Evolutionary conservation across 108 stramenopile genomes (phyloP).

Genomic region (Skeletonema grethae): DNA sequence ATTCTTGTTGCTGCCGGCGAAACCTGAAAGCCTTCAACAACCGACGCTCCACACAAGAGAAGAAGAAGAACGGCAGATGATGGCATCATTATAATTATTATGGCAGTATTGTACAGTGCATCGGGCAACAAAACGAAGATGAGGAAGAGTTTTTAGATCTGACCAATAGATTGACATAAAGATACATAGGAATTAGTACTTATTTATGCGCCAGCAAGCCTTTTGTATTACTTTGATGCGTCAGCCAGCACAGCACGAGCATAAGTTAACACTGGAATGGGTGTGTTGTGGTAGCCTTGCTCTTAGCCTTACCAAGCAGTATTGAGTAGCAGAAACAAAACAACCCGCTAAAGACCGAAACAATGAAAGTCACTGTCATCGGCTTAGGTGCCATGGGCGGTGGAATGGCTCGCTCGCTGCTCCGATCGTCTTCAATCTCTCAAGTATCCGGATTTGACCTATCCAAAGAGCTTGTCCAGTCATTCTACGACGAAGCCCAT

Average conservation of each 20-base stretch:
- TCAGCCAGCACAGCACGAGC: background rate
- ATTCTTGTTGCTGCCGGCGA: background rate
- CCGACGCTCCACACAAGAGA: background rate
- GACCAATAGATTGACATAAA: too few relatives aligned
- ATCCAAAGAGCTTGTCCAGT: slow-evolving; percentile 28
- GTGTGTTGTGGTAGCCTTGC: too few relatives aligned
- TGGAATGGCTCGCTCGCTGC: slow-evolving; percentile 76
- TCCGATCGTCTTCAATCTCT: slow-evolving; percentile 42
- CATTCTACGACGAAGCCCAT: slow-evolving; percentile 54
- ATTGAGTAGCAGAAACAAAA: too few relatives aligned
- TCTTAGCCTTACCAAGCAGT: too few relatives aligned
- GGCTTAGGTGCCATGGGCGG: slow-evolving; percentile 82
- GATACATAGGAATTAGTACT: too few relatives aligned
- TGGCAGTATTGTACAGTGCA: too few relatives aligned
- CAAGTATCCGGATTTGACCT: slow-evolving; percentile 58
- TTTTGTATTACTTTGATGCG: background rate
- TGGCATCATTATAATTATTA: background rate
- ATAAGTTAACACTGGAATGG: too few relatives aligned
- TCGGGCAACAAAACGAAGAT: too few relatives aligned
- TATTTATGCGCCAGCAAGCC: too few relatives aligned
- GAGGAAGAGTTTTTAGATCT: too few relatives aligned
- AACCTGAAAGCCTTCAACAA: background rate
- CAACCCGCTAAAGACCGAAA: too few relatives aligned
- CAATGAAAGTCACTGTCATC: slow-evolving; percentile 45
- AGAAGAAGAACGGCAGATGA: background rate